Evolutionary conservation across 768 basidiomycete species (phyloP), one percentile per base, ranked within the genome.

Genomic region (Naganishia vishniacii): DNA sequence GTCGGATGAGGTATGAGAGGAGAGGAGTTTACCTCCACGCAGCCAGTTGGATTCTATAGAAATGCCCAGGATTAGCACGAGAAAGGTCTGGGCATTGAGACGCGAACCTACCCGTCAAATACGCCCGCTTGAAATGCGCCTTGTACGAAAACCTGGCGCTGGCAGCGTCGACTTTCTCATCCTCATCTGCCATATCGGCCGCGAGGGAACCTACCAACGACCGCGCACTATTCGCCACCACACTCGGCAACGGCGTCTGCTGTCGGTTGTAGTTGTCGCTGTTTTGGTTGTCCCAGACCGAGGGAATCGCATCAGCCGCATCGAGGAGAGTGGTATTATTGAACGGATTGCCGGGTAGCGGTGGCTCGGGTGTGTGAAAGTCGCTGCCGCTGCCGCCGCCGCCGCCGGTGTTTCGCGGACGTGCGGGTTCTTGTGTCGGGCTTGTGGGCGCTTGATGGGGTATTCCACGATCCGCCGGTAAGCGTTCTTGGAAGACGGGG

Each of bases 41-140:
- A 87, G 82, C 89, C 91, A 92, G 69, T 88, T 88, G 41, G 83
- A 83, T 77, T 88, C 89, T 90, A 48, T 9, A 34, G 26, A 9
- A 0, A 60, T 45, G 16, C 13, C 3, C 45, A 16, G 41, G 26
- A 62, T 56, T 41, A 58, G 48, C 20, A 41, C 23, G n/a, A n/a
- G n/a, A n/a, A 15, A 2, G 29, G 31, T 11, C n/a, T 31, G 25
- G 23, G 7, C 5, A 32, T 29, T 4, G 11, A n/a, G 9, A 20
- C 13, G 32, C 20, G 26, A 4, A 69, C 85, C 65, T 69, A 88
- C 88, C 83, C 31, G 86, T 87, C 15, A 83, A 80, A 71, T 87
- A 89, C 11, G 86, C 85, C 26, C 81, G 75, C 72, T 84, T 86
- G 80, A 91, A 94, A 72, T 87, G 83, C 61, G 79, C 78, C 64